Base-by-base conservation (phyloP, 768 basidiomycete genomes). In the Pleurotus giganteus region DNA sequence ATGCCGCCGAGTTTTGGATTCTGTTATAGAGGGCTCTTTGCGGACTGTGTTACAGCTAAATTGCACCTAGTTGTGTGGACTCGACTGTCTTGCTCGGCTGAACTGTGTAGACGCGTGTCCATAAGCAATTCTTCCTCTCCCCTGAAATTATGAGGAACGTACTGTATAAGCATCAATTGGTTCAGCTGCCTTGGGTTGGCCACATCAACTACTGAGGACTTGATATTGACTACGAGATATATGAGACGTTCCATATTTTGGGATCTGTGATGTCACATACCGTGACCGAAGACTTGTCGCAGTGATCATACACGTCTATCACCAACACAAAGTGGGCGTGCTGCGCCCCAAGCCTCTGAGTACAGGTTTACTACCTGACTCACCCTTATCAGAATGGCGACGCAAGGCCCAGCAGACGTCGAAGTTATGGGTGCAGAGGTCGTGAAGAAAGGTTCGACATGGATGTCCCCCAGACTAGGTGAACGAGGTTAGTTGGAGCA, bases 401-500 rank as follows among this genome's bases (percentile, higher is more conserved):
- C 49, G 19, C 21, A 24, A n/a, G 32, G 32, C 27, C 29, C n/a
- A 11, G 34, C 9, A 23, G 34, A 51, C 49, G 31, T 34, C 8
- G 23, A 37, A 9, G 31, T 23, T 23, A 65, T 72, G 28, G 67
- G 57, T 47, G 63, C 64, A 46, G 71, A 74, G 62, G 68, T 64
- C 53, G 63, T 66, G 39, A 74, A 71, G 65, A 75, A 69, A 57
- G 73, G 71, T 42, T 71, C 74, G 31, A 63, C 71, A 50, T 72
- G 71, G 73, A 66, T 76, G 43, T 68, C 72, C 27, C 68, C 73
- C 36, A 73, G 74, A 60, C 72, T 73, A 13, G 79, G 68, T 58
- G 81, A 81, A 71, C 80, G 79, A 65, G 74, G 81, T 82, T 57
- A 45, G 80, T 74, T 27, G 13, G 23, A 23, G 17, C 31, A 42